These are phyloP conservation scores for Pythium apleroticum DNA, from an alignment of 352 stramenopile genomes.

Conservation along the genomic window DNA sequence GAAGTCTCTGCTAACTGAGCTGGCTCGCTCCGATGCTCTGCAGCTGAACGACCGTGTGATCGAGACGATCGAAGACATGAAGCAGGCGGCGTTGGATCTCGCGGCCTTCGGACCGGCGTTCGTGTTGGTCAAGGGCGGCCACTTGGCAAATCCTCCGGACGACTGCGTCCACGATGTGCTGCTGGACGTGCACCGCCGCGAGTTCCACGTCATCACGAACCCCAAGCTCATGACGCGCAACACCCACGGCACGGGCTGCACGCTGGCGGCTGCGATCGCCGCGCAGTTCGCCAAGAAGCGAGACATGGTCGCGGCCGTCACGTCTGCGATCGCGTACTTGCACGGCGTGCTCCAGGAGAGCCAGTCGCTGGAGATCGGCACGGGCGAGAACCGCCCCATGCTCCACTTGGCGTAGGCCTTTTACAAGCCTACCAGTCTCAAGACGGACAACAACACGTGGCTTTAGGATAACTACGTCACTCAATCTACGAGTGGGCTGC, in stretches of 20 bases:
- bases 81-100: conserved; percentile 76
- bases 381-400: conserved; percentile 43
- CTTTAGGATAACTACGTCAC: not conserved
- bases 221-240: conserved; percentile 41
- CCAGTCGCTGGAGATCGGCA: conserved; percentile 34
- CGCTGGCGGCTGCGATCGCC: conserved; percentile 91
- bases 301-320: conserved; percentile 40
- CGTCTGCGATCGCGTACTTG: conserved; percentile 41
- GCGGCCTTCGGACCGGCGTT: conserved; percentile 51
- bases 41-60: conserved; percentile 41
- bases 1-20: not conserved
- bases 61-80: conserved; percentile 58
- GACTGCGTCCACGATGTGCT: conserved; percentile 44
- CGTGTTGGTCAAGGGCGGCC: conserved; percentile 93
- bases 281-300: conserved; percentile 69
- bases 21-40: not conserved
- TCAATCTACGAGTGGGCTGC: not conserved
- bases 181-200: conserved; percentile 24
- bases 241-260: conserved; percentile 91
- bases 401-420: conserved; percentile 34
- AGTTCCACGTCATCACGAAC: conserved; percentile 39
- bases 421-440: not conserved
- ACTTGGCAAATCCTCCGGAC: conserved; percentile 38
- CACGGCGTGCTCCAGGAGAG: conserved; percentile 42
- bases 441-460: not conserved